Base-by-base conservation (phyloP, 2,329 filamentous ascomycete species). In the Sporothrix luriei region DNA sequence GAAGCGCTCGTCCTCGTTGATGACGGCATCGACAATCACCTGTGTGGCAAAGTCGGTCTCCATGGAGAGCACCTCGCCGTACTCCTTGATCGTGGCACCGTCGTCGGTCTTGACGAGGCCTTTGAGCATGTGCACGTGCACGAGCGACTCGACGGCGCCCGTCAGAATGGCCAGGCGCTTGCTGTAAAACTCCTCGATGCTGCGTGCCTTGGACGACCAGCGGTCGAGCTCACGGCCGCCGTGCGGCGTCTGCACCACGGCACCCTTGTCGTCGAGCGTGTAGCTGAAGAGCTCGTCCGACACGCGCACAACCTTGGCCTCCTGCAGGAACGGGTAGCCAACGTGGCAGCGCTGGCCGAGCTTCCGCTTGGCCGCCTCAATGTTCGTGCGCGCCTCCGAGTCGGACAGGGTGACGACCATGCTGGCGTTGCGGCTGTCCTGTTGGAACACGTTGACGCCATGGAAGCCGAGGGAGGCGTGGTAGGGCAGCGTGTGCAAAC, bases 261-360 rank as follows among this genome's bases (percentile, higher is more conserved):
- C 87, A 51, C 88, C 87, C 72, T 88, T 85, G 46, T 89, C 84
- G 1, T 90, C 85, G 48, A 95, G 82, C 21, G 89, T 84, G 76
- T 97, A 99, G 75, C 91, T 91, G 77, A 98, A 98, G 38, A 98
- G 84, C 78, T 98, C 94, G 77, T 99, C 95, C 0, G 93, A 94
- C 1, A 98, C 92, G 69, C 89, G 90, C 66, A 92, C 85, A 40
- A 99, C 89, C 80, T 94, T 94, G 68, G 92, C 95, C 80, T 99
- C 96, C 75, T 97, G 92, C 73, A 99, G 81, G 81, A 97, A 99
- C 1, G 95, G 95, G 76, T 97, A 99, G 49, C 94, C 94, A 71
- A 98, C 91, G 77, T 93, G 93, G 71, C 97, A 94, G 71, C 90
- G 89, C 79, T 94, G 87, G 57, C 94, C 94, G 57, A 99, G 85